These are phyloP conservation scores for Klebsormidium nitens DNA, from an alignment of 139 green algal genomes.

Conservation along the genomic window DNA sequence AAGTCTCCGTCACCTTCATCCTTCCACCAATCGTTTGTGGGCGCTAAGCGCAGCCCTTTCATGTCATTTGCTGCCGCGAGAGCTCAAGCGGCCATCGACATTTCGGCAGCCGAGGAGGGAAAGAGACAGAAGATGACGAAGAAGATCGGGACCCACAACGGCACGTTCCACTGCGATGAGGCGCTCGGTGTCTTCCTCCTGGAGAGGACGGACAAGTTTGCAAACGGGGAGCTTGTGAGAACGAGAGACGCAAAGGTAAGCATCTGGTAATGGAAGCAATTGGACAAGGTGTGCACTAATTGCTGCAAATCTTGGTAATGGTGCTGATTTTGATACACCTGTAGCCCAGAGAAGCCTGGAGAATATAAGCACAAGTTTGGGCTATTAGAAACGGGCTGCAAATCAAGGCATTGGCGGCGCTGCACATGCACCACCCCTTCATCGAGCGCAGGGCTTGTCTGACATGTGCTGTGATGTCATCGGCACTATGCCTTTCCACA, in stretches of 20 bases:
- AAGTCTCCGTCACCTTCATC: no score
- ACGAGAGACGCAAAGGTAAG: slow-evolving; percentile 57
- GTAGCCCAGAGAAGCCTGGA: neutral
- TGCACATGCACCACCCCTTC: neutral
- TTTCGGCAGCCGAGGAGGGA: no score
- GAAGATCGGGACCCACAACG: slow-evolving; percentile 61
- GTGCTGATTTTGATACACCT: neutral
- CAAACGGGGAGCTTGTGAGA: slow-evolving; percentile 53
- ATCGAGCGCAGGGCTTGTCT: no score
- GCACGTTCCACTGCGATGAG: slow-evolving; percentile 97
- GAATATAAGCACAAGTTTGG: neutral
- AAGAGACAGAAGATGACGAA: no score
- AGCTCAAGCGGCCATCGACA: no score
- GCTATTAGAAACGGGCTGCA: neutral
- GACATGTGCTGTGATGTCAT: no score
- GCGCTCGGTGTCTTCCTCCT: slow-evolving; percentile 85
- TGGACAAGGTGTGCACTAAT: neutral
- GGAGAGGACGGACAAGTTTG: slow-evolving; percentile 30
- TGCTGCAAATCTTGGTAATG: neutral
- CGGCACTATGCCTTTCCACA: no score
- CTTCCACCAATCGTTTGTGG: no score
- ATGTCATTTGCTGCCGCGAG: no score
- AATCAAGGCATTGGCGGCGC: neutral
- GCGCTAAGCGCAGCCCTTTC: no score
- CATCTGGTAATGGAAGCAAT: neutral